phyloP scores from a whole-genome alignment of 495 filamentous ascomycete genomes.

The Poronia punctata region DNA sequence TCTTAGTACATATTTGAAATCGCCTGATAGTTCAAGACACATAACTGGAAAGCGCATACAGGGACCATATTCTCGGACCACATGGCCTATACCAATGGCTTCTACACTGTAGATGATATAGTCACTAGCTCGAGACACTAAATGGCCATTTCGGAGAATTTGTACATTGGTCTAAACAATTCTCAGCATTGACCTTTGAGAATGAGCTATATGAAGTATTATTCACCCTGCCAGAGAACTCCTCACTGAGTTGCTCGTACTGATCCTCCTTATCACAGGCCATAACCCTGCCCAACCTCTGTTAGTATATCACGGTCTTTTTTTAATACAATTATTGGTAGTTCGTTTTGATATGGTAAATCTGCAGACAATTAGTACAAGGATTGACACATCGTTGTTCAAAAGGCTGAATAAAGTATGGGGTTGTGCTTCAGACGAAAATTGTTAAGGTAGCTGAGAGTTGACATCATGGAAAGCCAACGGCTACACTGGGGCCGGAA shows the following conservation, averaged over 20 bases:
- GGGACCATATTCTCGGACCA: slow-evolving; percentile 80
- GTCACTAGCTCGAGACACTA: slow-evolving; percentile 89
- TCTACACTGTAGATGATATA: slow-evolving; percentile 98
- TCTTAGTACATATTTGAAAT: slow-evolving; percentile 8
- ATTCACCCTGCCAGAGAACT: slow-evolving; percentile 67
- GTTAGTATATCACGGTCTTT: slow-evolving; percentile 14
- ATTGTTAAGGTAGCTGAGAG: slow-evolving; percentile 90
- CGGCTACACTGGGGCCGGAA: slow-evolving; percentile 24
- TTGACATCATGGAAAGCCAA: slow-evolving; percentile 87
- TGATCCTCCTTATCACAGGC: slow-evolving; percentile 88
- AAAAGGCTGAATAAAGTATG: slow-evolving; percentile 8
- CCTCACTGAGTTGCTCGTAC: slow-evolving; percentile 64
- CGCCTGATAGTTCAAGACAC: no score
- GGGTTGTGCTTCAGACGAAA: slow-evolving; percentile 64
- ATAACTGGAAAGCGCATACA: slow-evolving; percentile 59
- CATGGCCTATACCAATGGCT: slow-evolving; percentile 76
- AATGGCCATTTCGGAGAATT: slow-evolving; percentile 85
- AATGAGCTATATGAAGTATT: slow-evolving; percentile 26
- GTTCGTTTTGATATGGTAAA: no score
- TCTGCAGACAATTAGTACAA: slow-evolving; percentile 15
- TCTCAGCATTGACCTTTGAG: slow-evolving; percentile 50
- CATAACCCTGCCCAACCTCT: slow-evolving; percentile 61
- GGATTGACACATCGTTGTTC: slow-evolving; percentile 2
- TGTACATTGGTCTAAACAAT: slow-evolving; percentile 56
- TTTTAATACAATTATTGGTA: no score